Conservation (phyloP, 1,139 yeast species). For the Debaryomycetaceae sp. region DNA sequence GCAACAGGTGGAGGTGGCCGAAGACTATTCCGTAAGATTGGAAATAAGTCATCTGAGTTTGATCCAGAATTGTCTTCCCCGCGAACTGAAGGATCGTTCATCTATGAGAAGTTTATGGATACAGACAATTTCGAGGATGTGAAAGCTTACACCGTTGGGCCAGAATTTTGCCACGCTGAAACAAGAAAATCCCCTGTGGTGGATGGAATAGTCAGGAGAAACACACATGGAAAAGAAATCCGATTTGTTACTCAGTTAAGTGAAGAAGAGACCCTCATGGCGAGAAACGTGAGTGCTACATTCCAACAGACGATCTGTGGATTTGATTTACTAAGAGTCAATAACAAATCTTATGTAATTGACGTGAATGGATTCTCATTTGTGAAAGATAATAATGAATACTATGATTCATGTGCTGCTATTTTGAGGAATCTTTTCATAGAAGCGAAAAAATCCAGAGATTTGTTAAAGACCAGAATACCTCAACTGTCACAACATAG, state of each 20-base stretch:
- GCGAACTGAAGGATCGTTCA: conserved; percentile 85
- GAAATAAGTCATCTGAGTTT: conserved; percentile 94
- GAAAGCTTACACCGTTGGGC: conserved; percentile 96
- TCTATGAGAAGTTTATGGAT: conserved; percentile 95
- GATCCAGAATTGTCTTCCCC: conserved; percentile 77
- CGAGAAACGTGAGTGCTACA: conserved; percentile 65
- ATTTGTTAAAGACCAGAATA: conserved; percentile 36
- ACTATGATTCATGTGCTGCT: conserved; percentile 80
- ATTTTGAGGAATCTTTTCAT: conserved; percentile 74
- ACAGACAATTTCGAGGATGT: conserved; percentile 98
- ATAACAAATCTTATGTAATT: conserved; percentile 86
- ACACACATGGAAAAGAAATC: conserved; percentile 96
- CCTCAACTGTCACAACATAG: conserved; percentile 40
- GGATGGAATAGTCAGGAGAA: conserved; percentile 95
- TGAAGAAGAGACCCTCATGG: conserved; percentile 75
- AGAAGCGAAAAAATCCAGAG: conserved; percentile 49
- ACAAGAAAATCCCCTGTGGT: conserved; percentile 98
- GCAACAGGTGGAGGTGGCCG: conserved; percentile 98
- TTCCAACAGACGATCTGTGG: conserved; percentile 98
- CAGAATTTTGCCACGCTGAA: conserved; percentile 90
- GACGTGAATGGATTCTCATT: conserved; percentile 98
- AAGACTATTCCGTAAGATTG: conserved; percentile 88
- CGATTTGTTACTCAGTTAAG: conserved; percentile 82
- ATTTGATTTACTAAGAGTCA: conserved; percentile 86
- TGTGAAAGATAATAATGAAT: conserved; percentile 86